Evolutionary conservation across 78 protist species (phyloP).

Genomic region (Fonticula alba): DNA sequence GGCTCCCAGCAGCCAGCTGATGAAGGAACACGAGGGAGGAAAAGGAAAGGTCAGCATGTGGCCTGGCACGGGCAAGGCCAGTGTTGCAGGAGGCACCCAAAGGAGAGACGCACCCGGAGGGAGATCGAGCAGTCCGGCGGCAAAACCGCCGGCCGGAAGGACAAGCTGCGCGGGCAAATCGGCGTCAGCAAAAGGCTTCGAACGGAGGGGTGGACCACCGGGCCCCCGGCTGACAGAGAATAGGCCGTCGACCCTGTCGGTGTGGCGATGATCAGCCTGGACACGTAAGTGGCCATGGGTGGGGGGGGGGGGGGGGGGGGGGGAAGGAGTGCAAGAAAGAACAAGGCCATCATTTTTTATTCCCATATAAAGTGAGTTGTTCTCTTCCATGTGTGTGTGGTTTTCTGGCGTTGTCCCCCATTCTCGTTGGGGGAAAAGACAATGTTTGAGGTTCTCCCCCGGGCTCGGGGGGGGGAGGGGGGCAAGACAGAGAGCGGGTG

Average conservation of each 20-base stretch:
- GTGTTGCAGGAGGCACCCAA: no score
- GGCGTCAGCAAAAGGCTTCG: conserved; percentile 66
- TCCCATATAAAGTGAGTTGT: conserved; percentile 42
- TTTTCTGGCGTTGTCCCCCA: background rate
- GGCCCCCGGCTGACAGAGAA: conserved; percentile 70
- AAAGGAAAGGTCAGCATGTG: background rate
- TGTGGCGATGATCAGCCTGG: conserved; percentile 48
- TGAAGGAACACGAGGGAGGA: background rate
- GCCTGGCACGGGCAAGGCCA: background rate
- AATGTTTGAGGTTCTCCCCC: no score
- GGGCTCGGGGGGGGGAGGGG: no score
- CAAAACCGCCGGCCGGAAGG: conserved; percentile 66
- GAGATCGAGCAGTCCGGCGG: no score
- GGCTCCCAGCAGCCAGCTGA: background rate
- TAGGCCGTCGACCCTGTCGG: conserved; percentile 78
- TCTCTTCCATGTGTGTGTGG: no score
- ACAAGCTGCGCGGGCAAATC: conserved; percentile 69
- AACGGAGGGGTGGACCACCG: conserved; percentile 65
- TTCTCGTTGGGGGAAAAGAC: no score
- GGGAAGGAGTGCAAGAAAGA: no score
- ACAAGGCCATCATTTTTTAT: conserved; percentile 41
- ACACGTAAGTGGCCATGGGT: conserved; percentile 37
- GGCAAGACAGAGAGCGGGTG: no score
- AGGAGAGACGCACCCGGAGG: no score
- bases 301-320: no score